Conservation (phyloP, 108 stramenopile genomes). For the Cyclotella distinguenda region DNA sequence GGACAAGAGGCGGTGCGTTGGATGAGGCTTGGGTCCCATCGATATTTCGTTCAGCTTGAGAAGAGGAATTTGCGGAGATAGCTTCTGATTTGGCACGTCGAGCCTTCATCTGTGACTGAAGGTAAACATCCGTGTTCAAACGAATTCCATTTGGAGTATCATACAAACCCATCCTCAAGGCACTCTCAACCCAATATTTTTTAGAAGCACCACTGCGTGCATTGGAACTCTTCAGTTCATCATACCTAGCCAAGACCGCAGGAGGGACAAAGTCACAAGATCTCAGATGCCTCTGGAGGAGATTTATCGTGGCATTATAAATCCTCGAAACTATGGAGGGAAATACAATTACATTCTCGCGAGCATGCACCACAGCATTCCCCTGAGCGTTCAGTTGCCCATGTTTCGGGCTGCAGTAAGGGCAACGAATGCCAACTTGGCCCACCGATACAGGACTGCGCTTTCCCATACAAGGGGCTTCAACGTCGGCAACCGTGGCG, state of each 20-base stretch:
- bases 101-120: constrained; percentile 4
- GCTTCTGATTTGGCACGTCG: background rate
- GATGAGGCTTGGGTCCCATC: background rate
- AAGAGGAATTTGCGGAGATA: background rate
- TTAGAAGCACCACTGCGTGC: constrained; percentile 82
- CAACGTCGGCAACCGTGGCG: constrained; percentile 67
- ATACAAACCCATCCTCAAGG: constrained; percentile 67
- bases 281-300: constrained; percentile 78
- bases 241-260: constrained; percentile 66
- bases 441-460: constrained; percentile 73
- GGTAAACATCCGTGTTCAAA: constrained; percentile 36
- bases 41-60: background rate
- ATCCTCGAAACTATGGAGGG: constrained; percentile 60
- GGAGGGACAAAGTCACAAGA: constrained; percentile 60
- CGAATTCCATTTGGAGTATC: constrained; percentile 81
- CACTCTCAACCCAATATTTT: constrained; percentile 78
- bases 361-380: constrained; percentile 9
- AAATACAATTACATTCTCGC: constrained; percentile 43
- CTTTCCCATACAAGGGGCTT: constrained; percentile 78
- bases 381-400: constrained; percentile 10
- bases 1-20: constrained; percentile 51
- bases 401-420: constrained; percentile 62
- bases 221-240: constrained; percentile 75
- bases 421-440: constrained; percentile 86
- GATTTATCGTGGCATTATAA: constrained; percentile 82